phyloP scores from a whole-genome alignment of 345 rosid genomes.

The Mangifera indica region DNA sequence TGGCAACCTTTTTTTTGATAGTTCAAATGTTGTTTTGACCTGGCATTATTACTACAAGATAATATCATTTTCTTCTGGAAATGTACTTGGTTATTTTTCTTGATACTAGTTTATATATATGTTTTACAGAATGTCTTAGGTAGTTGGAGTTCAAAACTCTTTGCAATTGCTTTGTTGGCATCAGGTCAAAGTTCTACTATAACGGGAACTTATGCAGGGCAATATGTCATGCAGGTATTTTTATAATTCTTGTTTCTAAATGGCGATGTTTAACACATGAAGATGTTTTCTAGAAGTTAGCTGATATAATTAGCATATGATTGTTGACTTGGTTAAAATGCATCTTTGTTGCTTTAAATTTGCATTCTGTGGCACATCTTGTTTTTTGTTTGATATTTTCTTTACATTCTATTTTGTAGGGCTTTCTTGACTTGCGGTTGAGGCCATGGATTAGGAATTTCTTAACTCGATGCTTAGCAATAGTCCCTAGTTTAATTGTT shows the following conservation, averaged over 20 bases:
- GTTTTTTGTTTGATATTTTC: neutral
- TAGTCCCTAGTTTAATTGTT: constrained; percentile 88
- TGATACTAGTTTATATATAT: constrained; percentile 8
- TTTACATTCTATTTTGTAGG: constrained; percentile 33
- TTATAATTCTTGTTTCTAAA: neutral
- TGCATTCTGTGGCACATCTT: neutral
- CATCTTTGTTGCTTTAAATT: neutral
- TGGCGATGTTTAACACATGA: neutral
- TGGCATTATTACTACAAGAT: constrained; percentile 7
- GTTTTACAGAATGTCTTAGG: constrained; percentile 83
- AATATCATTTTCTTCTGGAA: neutral
- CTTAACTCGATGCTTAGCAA: constrained; percentile 83
- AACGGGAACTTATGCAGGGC: constrained; percentile 98
- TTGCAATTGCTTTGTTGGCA: constrained; percentile 85
- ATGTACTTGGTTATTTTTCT: neutral
- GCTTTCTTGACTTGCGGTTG: constrained; percentile 78
- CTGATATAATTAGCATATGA: neutral
- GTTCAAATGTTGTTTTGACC: constrained; percentile 1
- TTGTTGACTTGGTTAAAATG: neutral
- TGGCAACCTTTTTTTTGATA: neutral
- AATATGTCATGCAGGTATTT: constrained; percentile 93
- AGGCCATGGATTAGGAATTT: constrained; percentile 84
- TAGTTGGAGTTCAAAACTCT: constrained; percentile 92
- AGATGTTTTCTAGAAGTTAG: neutral
- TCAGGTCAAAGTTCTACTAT: constrained; percentile 98